Evolutionary conservation across 106 monocot species (phyloP).

Genomic region (Ottelia alismoides): DNA sequence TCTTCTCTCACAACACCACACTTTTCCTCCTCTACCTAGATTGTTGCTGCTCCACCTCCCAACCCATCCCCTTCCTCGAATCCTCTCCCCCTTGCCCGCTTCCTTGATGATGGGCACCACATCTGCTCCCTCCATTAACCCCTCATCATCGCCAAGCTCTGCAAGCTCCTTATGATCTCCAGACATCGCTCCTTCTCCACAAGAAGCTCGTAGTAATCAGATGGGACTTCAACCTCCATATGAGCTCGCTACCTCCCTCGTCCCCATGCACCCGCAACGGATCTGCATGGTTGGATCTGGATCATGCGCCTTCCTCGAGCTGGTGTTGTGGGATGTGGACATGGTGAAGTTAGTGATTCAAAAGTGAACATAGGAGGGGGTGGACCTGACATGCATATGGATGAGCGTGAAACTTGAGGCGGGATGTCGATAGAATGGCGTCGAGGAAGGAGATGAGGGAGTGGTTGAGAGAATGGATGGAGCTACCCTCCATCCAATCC

Average conservation of each 20-base stretch:
- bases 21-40: too few relatives aligned
- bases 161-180: slow-evolving; percentile 83
- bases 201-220: slow-evolving; percentile 55
- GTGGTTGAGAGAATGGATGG: slow-evolving; percentile 89
- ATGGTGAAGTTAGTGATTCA: slow-evolving; percentile 51
- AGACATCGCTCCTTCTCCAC: slow-evolving; percentile 26
- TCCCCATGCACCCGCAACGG: slow-evolving; percentile 31
- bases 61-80: too few relatives aligned
- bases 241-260: slow-evolving; percentile 41
- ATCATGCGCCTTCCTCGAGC: slow-evolving; percentile 27
- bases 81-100: too few relatives aligned
- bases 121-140: slow-evolving; percentile 24
- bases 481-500: slow-evolving; percentile 71
- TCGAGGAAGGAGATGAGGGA: slow-evolving; percentile 81
- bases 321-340: slow-evolving; percentile 58
- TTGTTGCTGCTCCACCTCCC: too few relatives aligned
- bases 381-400: slow-evolving; percentile 27
- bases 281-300: slow-evolving; percentile 27
- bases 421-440: slow-evolving; percentile 46
- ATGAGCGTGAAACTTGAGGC: slow-evolving; percentile 60
- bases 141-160: slow-evolving; percentile 36
- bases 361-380: slow-evolving; percentile 41
- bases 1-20: too few relatives aligned
- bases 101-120: slow-evolving; percentile 24
- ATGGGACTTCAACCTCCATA: slow-evolving; percentile 71